These are phyloP conservation scores for Spathaspora arborariae DNA, from an alignment of 805 yeast species.

Conservation along the genomic window DNA sequence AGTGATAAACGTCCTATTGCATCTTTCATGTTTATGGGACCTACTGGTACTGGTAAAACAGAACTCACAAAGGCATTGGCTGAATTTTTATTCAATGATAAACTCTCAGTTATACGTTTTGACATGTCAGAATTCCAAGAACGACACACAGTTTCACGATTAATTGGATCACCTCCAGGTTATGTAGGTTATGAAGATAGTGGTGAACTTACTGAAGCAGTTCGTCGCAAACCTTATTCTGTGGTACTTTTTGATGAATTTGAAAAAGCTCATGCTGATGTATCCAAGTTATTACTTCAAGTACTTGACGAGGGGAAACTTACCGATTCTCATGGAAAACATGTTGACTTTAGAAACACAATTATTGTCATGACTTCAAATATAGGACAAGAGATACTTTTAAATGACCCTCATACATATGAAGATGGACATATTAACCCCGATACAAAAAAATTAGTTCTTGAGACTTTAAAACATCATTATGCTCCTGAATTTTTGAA, in stretches of 20 bases:
- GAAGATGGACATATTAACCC: constrained; percentile 59
- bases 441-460: constrained; percentile 52
- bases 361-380: constrained; percentile 96
- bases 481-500: constrained; percentile 96
- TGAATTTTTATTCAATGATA: constrained; percentile 87
- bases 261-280: constrained; percentile 95
- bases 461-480: constrained; percentile 61
- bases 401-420: constrained; percentile 57
- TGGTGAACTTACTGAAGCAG: constrained; percentile 96
- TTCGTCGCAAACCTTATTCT: constrained; percentile 90
- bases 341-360: constrained; percentile 90
- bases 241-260: constrained; percentile 93
- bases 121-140: constrained; percentile 99
- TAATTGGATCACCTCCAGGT: constrained; percentile 98
- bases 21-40: constrained; percentile 93
- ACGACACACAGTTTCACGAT: constrained; percentile 82
- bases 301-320: constrained; percentile 93
- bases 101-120: constrained; percentile 79
- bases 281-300: constrained; percentile 85
- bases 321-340: constrained; percentile 93
- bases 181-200: constrained; percentile 94
- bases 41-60: constrained; percentile 98
- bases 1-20: constrained; percentile 95
- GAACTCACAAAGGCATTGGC: constrained; percentile 92
- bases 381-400: constrained; percentile 87